These are phyloP conservation scores for Crataegus laevigata DNA, from an alignment of 306 rosid genomes.

Conservation along the genomic window DNA sequence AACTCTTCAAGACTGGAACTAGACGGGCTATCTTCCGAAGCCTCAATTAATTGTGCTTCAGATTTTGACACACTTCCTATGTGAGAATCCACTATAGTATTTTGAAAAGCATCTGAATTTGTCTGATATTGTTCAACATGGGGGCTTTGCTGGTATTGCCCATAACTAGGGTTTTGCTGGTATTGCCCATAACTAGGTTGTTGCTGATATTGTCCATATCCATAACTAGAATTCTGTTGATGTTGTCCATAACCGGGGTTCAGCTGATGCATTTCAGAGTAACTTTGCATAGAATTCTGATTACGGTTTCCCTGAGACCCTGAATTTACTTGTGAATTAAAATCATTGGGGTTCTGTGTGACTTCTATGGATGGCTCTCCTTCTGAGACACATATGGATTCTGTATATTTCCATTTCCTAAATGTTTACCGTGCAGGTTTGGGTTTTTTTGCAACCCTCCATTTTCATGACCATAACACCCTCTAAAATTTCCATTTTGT, in stretches of 20 bases:
- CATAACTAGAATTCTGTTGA: too few relatives aligned
- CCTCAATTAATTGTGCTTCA: constrained; percentile 21
- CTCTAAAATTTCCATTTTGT: constrained; percentile 14
- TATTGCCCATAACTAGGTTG: too few relatives aligned
- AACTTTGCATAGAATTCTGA: constrained; percentile 12
- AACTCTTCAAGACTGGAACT: constrained; percentile 50
- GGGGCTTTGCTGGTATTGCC: background rate
- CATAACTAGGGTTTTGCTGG: too few relatives aligned
- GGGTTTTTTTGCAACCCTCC: constrained; percentile 17
- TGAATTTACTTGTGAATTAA: constrained; percentile 21
- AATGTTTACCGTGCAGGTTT: background rate
- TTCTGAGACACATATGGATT: constrained; percentile 11
- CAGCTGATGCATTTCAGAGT: too few relatives aligned
- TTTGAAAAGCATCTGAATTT: constrained; percentile 16
- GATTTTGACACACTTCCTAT: constrained; percentile 19
- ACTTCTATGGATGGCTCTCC: constrained; percentile 21
- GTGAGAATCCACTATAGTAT: constrained; percentile 23
- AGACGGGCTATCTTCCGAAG: constrained; percentile 19
- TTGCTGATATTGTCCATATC: too few relatives aligned
- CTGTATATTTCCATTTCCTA: constrained; percentile 12
- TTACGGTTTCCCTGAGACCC: constrained; percentile 22
- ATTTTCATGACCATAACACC: constrained; percentile 17
- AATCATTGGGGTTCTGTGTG: constrained; percentile 19
- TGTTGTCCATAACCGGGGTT: too few relatives aligned
- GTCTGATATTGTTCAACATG: background rate